These are phyloP conservation scores for Wickerhamiella sergipiensis DNA, from an alignment of 805 yeast species.

Conservation along the genomic window DNA sequence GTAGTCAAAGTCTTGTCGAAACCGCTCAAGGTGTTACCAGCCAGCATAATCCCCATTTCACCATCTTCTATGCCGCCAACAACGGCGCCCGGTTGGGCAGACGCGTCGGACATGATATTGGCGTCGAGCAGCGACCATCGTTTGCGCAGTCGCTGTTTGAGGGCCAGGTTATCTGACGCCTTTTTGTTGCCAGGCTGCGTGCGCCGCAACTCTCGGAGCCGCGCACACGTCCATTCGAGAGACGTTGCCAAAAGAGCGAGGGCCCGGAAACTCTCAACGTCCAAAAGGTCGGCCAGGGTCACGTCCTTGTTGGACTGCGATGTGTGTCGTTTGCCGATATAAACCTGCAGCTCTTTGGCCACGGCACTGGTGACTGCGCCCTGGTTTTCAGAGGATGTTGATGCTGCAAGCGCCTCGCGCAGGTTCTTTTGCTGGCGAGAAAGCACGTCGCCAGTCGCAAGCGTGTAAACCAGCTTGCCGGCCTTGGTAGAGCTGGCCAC, in stretches of 20 bases:
- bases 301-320: slow-evolving; percentile 14
- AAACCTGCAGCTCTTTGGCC: slow-evolving; percentile 14
- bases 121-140: slow-evolving; percentile 24
- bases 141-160: slow-evolving; percentile 13
- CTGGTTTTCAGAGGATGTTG: neutral
- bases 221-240: slow-evolving; percentile 40
- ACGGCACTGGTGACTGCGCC: neutral
- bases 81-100: neutral
- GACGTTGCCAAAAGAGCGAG: slow-evolving; percentile 42
- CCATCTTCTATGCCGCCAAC: neutral
- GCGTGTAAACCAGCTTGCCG: neutral
- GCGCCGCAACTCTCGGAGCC: slow-evolving; percentile 40
- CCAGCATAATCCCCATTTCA: slow-evolving; percentile 7
- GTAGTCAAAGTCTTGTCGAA: slow-evolving; percentile 19
- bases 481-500: neutral
- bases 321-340: slow-evolving; percentile 12
- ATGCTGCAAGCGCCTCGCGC: neutral
- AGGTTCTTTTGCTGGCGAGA: neutral
- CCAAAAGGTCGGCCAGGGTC: slow-evolving; percentile 40
- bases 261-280: slow-evolving; percentile 36
- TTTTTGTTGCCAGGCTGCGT: neutral
- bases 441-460: neutral
- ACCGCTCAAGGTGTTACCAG: slow-evolving; percentile 15
- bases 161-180: neutral
- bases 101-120: neutral